Evolutionary conservation across 768 basidiomycete species (phyloP), one percentile per base, ranked within the genome.

Genomic region (Clathrus columnatus): DNA sequence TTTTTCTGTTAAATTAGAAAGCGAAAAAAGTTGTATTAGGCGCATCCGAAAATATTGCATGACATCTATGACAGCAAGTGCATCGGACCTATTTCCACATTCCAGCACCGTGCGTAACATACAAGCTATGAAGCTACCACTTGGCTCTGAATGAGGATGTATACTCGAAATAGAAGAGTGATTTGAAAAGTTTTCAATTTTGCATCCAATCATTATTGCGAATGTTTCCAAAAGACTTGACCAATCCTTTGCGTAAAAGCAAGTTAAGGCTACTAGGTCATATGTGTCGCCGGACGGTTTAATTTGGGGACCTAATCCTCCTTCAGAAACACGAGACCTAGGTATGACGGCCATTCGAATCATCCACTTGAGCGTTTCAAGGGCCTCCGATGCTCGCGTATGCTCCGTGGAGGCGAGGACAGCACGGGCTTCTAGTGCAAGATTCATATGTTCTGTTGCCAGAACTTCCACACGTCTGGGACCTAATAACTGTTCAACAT

Each of bases 141-240:
- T n/a, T n/a, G n/a, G n/a, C n/a, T n/a, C n/a, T n/a, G n/a, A n/a
- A n/a, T n/a, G n/a, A n/a, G n/a, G n/a, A n/a, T n/a, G n/a, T n/a
- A n/a, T n/a, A n/a, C n/a, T n/a, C n/a, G n/a, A n/a, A n/a, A n/a
- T n/a, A n/a, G n/a, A n/a, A n/a, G n/a, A n/a, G n/a, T n/a, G n/a
- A n/a, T n/a, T n/a, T n/a, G n/a, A n/a, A n/a, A n/a, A n/a, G n/a
- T n/a, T n/a, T n/a, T n/a, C n/a, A n/a, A n/a, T n/a, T n/a, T n/a
- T n/a, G 60, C 78, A 81, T 5, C 87, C 87, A 3, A 85, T 84
- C 81, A 90, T 84, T 60, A 87, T 69, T 58, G 86, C 80, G 65
- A 88, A 84, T 17, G 77, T 68, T 48, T 75, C 74, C 48, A 72
- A 64, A 1, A 83, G 79, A 18, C 73, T 73, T 23, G 64, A 70